Evolutionary conservation across 768 basidiomycete species (phyloP).

Genomic region (Thelephora ganbajun): DNA sequence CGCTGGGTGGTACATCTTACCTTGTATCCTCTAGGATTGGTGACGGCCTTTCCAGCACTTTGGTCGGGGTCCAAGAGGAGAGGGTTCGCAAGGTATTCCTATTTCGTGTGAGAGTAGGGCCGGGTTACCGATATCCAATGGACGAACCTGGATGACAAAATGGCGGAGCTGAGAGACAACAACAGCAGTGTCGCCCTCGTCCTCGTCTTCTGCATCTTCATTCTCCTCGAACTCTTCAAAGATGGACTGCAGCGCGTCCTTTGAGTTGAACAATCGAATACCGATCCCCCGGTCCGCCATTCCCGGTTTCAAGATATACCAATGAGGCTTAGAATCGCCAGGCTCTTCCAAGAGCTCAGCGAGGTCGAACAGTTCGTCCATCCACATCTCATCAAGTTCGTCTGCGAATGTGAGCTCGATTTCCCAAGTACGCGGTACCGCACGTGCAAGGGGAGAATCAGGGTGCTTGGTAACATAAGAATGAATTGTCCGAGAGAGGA

Average conservation of each 20-base stretch:
- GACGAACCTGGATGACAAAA: constrained; percentile 83
- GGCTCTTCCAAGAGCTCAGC: constrained; percentile 36
- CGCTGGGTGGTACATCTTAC: constrained; percentile 21
- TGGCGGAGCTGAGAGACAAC: constrained; percentile 82
- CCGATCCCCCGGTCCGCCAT: constrained; percentile 97
- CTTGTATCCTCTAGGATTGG: constrained; percentile 38
- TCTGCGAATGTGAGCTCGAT: constrained; percentile 83
- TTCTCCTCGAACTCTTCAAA: constrained; percentile 69
- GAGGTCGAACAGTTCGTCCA: constrained; percentile 88
- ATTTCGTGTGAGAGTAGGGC: constrained; percentile 1
- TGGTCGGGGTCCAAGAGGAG: constrained; percentile 63
- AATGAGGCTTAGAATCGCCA: constrained; percentile 19
- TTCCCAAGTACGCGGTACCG: constrained; percentile 67
- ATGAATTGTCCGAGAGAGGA: constrained; percentile 61
- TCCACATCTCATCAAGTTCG: constrained; percentile 87
- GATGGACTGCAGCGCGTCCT: constrained; percentile 54
- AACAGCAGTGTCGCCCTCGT: constrained; percentile 36
- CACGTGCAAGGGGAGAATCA: constrained; percentile 34
- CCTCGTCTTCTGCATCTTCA: constrained; percentile 33
- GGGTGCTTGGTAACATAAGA: constrained; percentile 63
- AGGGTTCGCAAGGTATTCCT: constrained; percentile 82
- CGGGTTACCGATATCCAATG: constrained; percentile 2
- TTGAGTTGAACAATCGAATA: constrained; percentile 77
- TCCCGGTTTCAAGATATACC: constrained; percentile 97
- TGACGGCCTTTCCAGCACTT: constrained; percentile 16